Conservation (phyloP, 306 rosid species). For the Leucaena leucocephala region DNA sequence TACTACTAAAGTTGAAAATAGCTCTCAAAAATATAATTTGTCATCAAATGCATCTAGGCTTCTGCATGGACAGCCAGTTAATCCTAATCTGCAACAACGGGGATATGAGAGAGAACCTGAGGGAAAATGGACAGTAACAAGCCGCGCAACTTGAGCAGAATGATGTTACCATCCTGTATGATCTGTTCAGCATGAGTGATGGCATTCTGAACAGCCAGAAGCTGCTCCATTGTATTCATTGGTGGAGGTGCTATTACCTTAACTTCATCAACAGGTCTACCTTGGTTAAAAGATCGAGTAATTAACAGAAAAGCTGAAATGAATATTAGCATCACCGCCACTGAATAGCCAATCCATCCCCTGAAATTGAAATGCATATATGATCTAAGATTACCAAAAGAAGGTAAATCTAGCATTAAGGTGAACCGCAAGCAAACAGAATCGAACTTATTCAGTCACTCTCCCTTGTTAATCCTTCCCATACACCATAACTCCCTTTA, state of each 20-base stretch:
- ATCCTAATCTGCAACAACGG: background rate
- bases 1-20: slow-evolving; percentile 6
- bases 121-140: slow-evolving; percentile 78
- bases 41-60: background rate
- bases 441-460: background rate
- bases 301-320: slow-evolving; percentile 72
- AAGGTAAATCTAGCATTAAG: slow-evolving; percentile 22
- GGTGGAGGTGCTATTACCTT: slow-evolving; percentile 83
- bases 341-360: slow-evolving; percentile 79
- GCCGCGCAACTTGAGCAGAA: slow-evolving; percentile 85
- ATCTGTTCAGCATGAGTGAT: slow-evolving; percentile 75
- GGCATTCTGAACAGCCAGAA: slow-evolving; percentile 87
- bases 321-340: slow-evolving; percentile 53
- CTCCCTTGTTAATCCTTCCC: background rate
- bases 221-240: slow-evolving; percentile 93
- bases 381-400: slow-evolving; percentile 15
- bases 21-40: background rate
- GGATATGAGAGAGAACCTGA: slow-evolving; percentile 63
- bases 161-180: slow-evolving; percentile 74
- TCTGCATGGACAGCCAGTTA: slow-evolving; percentile 1
- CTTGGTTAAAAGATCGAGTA: slow-evolving; percentile 55
- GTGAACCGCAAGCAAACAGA: slow-evolving; percentile 13
- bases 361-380: slow-evolving; percentile 49
- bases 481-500: background rate
- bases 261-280: slow-evolving; percentile 57